phyloP scores from a whole-genome alignment of 2,329 filamentous ascomycete genomes.

The Hypomyces perniciosus region DNA sequence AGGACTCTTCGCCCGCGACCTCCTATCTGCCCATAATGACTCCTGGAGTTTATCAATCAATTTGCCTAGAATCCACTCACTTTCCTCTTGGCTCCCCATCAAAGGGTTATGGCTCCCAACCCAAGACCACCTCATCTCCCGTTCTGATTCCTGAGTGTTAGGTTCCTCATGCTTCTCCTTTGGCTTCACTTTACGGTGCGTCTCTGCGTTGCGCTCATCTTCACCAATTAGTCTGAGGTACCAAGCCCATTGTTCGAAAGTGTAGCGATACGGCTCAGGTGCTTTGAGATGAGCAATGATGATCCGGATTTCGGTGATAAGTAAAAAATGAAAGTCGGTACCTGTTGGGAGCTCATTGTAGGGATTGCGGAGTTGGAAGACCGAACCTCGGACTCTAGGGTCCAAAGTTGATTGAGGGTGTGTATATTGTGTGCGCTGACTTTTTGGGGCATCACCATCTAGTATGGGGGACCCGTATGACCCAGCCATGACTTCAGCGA shows the following conservation, averaged over 20 bases:
- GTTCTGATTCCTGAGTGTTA: too few relatives aligned
- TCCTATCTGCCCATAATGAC: too few relatives aligned
- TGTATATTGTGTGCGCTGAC: background rate
- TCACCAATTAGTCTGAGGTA: conserved; percentile 56
- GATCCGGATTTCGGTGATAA: conserved; percentile 7
- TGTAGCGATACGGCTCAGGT: conserved; percentile 51
- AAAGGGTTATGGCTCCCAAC: too few relatives aligned
- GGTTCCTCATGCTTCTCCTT: background rate
- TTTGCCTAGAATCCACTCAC: too few relatives aligned
- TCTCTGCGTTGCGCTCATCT: conserved; percentile 1
- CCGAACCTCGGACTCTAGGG: conserved; percentile 2
- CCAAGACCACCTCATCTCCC: too few relatives aligned
- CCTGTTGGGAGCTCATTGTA: conserved; percentile 4
- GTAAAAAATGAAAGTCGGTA: conserved; percentile 4
- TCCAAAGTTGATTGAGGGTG: background rate
- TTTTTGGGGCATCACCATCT: background rate
- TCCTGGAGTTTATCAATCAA: too few relatives aligned
- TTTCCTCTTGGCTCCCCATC: too few relatives aligned
- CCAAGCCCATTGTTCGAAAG: conserved; percentile 81
- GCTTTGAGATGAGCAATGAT: conserved; percentile 1
- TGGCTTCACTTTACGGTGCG: conserved; percentile 1
- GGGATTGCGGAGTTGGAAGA: conserved; percentile 1
- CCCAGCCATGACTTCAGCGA: background rate
- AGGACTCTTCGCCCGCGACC: too few relatives aligned
- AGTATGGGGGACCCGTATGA: background rate